These are phyloP conservation scores for Podospora comata DNA, from an alignment of 495 filamentous ascomycete genomes.

Conservation along the genomic window DNA sequence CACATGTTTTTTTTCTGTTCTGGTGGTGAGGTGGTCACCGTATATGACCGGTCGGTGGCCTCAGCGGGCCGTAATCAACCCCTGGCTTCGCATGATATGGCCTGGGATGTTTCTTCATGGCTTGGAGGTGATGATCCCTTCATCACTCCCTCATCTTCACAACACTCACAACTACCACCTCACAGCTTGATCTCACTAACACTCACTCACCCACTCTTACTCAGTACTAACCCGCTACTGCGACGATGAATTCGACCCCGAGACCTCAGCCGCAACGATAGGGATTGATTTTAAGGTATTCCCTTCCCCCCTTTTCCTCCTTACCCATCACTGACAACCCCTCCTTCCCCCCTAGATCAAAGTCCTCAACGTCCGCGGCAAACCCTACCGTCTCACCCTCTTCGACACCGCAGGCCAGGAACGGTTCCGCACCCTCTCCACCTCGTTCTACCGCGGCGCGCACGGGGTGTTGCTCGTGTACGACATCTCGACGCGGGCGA, in stretches of 20 bases:
- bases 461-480: slow-evolving; percentile 60
- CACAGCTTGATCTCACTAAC: not conserved
- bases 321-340: not conserved
- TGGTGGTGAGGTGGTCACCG: too few relatives aligned
- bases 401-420: slow-evolving; percentile 60
- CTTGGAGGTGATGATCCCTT: not conserved
- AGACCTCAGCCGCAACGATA: slow-evolving; percentile 56
- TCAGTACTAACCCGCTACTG: slow-evolving; percentile 42
- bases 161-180: not conserved
- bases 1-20: not conserved
- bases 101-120: not conserved
- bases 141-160: not conserved
- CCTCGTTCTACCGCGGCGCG: slow-evolving; percentile 59
- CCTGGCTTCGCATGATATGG: too few relatives aligned
- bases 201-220: not conserved
- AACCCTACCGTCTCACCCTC: slow-evolving; percentile 53
- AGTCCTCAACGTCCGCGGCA: slow-evolving; percentile 49
- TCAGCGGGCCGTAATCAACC: too few relatives aligned
- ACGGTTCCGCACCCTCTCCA: slow-evolving; percentile 58
- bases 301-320: not conserved
- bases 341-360: slow-evolving; percentile 39
- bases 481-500: slow-evolving; percentile 54
- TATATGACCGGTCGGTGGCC: too few relatives aligned
- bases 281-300: slow-evolving; percentile 60
- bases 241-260: slow-evolving; percentile 59